Conservation (phyloP, 495 filamentous ascomycete genomes). For the Sordaria brevicollis region DNA sequence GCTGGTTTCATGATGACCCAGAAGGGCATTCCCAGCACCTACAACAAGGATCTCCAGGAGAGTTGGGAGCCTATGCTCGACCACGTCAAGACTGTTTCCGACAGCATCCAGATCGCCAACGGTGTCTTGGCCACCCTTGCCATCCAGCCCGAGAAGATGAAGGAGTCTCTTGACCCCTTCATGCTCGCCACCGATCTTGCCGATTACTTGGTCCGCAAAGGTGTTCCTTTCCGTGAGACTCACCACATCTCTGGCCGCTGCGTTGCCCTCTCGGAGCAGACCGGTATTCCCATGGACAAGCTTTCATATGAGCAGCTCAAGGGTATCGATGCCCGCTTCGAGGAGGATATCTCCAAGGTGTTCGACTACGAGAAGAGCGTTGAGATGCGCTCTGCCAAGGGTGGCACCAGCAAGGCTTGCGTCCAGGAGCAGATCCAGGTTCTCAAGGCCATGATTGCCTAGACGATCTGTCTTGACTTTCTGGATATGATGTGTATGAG, state of each 20-base stretch:
- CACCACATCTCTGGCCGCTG: constrained; percentile 83
- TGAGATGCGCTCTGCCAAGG: constrained; percentile 70
- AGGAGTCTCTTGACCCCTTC: constrained; percentile 52
- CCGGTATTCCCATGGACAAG: constrained; percentile 64
- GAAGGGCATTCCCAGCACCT: constrained; percentile 82
- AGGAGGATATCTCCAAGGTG: constrained; percentile 57
- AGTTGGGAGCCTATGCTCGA: constrained; percentile 81
- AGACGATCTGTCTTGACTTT: background rate
- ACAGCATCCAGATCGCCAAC: constrained; percentile 80
- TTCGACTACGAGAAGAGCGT: constrained; percentile 85
- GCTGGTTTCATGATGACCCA: constrained; percentile 77
- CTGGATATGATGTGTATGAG: background rate
- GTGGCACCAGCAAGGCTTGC: constrained; percentile 66
- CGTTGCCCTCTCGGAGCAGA: constrained; percentile 58
- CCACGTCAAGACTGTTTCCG: constrained; percentile 73
- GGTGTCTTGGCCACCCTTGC: constrained; percentile 68
- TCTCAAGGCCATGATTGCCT: constrained; percentile 39
- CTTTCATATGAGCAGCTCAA: constrained; percentile 58
- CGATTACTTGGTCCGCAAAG: constrained; percentile 86
- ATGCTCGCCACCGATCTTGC: constrained; percentile 80
- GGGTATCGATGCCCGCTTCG: constrained; percentile 65
- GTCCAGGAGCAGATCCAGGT: constrained; percentile 73
- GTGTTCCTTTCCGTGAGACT: constrained; percentile 73
- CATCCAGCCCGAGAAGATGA: constrained; percentile 66
- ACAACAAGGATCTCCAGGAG: constrained; percentile 95